Base-by-base conservation (phyloP, 192 early-diverging fungal genomes). In the Rhizoclosmatium sp. region DNA sequence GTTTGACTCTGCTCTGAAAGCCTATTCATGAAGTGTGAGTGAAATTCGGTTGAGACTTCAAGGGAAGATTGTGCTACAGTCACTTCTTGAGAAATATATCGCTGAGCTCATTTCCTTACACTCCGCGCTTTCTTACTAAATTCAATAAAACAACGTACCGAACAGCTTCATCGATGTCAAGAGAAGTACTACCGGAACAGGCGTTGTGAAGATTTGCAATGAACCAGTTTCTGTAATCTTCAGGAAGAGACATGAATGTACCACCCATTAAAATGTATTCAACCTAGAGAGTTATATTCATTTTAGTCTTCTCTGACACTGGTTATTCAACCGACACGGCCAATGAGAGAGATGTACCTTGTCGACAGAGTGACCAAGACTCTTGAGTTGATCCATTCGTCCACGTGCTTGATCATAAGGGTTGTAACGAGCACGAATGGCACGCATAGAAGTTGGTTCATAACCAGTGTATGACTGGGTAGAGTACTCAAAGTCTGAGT, bases 391-490 rank as follows among this genome's bases (percentile, higher is more conserved):
- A 83, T 98, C 97, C 19, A 99, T 91, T 16, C 98, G 92, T 4
- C 95, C 95, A 14, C 95, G 85, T 19, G 97, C 90, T 83, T 99
- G 98, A 82, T 99, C 98, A 71, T 92, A 96, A 4, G 98, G 98
- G 82, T 98, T 93, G 80, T 99, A 99, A 41, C 98, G 89, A n/a
- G 98, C 95, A 16, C 98, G 88, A 69, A 99, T 99, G 3, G 98
- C 98, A 47, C 98, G 92, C 98, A 99, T 99, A 68, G 92, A 94
- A 2, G 98, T 99, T 3, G 98, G 98, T 23, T 99, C 98, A 84
- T 99, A 99, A 45, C 98, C 98, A 39, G 98, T 99, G 75, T 99
- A 99, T n/a, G 97, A 99, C 83, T 99, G 98, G 60, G 98, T 99
- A 59, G 96, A 97, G 85, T 99, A 99, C 85, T 99, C 98, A 82